Evolutionary conservation across 2,329 filamentous ascomycete species (phyloP).

Genomic region (Chrysoporthe cubensis): DNA sequence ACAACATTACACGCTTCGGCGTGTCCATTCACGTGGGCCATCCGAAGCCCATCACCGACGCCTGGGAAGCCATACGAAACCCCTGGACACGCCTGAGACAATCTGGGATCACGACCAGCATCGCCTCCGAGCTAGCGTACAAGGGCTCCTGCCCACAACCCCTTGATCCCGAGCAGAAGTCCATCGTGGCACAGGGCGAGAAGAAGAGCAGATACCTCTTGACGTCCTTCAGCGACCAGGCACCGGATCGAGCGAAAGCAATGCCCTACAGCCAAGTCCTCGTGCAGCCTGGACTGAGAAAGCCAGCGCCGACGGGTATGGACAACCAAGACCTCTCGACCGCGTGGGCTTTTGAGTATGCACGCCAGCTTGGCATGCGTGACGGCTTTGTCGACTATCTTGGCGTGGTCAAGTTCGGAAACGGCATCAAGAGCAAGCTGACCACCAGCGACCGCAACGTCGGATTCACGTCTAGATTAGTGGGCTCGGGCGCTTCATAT

Average conservation of each 20-base stretch:
- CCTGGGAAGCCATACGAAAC: slow-evolving; percentile 4
- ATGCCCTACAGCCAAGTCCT: slow-evolving; percentile 23
- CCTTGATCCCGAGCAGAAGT: background rate
- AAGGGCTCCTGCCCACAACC: background rate
- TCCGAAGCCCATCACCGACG: slow-evolving; percentile 6
- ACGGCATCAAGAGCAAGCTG: background rate
- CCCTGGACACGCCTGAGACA: slow-evolving; percentile 24
- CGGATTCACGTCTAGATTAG: slow-evolving; percentile 11
- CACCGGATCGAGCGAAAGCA: background rate
- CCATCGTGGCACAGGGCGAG: background rate
- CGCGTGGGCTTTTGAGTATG: slow-evolving; percentile 24
- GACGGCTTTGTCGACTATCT: slow-evolving; percentile 21
- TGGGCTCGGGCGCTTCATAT: slow-evolving; percentile 4
- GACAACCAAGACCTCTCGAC: slow-evolving; percentile 26
- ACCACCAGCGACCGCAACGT: background rate
- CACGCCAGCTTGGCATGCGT: slow-evolving; percentile 20
- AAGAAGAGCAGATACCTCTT: slow-evolving; percentile 15
- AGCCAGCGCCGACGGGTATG: slow-evolving; percentile 19
- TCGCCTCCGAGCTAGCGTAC: slow-evolving; percentile 20
- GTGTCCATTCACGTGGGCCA: slow-evolving; percentile 28
- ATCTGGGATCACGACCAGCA: slow-evolving; percentile 21
- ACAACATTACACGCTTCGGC: slow-evolving; percentile 25
- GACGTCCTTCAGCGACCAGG: slow-evolving; percentile 6
- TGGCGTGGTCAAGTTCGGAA: slow-evolving; percentile 5
- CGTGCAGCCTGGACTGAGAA: background rate